Conservation (phyloP, 1,284 basidiomycete genomes). For the Cryptococcus amylolentus region DNA sequence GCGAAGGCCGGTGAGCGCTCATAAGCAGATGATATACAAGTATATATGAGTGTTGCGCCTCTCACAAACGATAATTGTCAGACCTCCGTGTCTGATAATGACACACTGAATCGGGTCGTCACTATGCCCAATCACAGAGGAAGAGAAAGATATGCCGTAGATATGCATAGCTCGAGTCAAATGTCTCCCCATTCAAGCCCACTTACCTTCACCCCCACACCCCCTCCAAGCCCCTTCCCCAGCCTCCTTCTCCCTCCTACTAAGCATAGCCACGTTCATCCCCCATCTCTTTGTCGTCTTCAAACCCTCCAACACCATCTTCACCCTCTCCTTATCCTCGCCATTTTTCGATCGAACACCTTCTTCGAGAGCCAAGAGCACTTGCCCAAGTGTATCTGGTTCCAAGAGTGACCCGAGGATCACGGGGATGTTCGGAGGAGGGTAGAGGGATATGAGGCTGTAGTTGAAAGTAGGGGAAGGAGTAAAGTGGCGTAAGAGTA, state of each 20-base stretch:
- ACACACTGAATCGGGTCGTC: too few relatives aligned
- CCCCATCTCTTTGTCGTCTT: conserved; percentile 28
- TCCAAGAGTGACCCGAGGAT: conserved; percentile 36
- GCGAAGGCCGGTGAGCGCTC: too few relatives aligned
- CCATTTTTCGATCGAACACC: conserved; percentile 1
- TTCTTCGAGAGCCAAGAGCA: conserved; percentile 22
- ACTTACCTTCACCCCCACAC: conserved; percentile 20
- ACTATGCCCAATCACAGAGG: background rate
- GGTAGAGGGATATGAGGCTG: conserved; percentile 20
- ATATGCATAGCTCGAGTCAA: background rate
- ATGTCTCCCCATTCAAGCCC: conserved; percentile 6
- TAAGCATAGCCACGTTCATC: conserved; percentile 40
- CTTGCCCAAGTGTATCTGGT: conserved; percentile 37
- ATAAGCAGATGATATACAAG: too few relatives aligned
- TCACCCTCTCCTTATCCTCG: conserved; percentile 7
- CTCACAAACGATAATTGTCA: too few relatives aligned
- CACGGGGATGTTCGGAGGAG: conserved; percentile 18
- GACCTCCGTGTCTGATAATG: too few relatives aligned
- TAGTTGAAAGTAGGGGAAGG: conserved; percentile 6
- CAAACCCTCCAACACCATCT: conserved; percentile 22
- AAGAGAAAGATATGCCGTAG: background rate
- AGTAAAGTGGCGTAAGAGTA: conserved; percentile 28
- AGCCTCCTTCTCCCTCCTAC: conserved; percentile 18
- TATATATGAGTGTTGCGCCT: too few relatives aligned
- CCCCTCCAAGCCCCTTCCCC: conserved; percentile 20